Base-by-base conservation (phyloP, 2,329 filamentous ascomycete species). In the Penicillium sp. region DNA sequence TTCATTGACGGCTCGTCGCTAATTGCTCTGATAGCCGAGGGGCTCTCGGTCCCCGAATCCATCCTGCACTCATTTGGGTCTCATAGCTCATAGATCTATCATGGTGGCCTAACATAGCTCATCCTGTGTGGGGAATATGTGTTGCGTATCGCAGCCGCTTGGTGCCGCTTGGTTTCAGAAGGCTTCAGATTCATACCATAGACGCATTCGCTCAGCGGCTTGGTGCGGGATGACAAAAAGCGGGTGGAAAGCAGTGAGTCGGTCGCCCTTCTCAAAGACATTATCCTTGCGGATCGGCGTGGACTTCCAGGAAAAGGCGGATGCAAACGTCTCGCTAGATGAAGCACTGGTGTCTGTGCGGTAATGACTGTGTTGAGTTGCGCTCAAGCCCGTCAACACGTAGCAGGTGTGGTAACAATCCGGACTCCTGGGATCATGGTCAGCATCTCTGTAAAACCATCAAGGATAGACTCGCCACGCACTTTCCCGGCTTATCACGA, bases 391-490 rank as follows among this genome's bases (percentile, higher is more conserved):
- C 21, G 88, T 86, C 18, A 97, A 81, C 28, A 92, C 90, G 74
- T 97, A 97, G 75, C 89, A 94, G 42, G 90, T 90, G 74, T 97
- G 93, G 67, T 97, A 96, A 45, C 88, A 86, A 75, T 97, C 93
- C 4, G 91, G 86, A 55, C 80, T 79, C 64, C 88, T 91, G 62
- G 36, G 52, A 41, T 53, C 36, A 54, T 29, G 21, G 56, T 69
- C 52, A 69, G 64, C 49, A 46, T 54, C 38, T 54, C 42, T 49
- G 16, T 46, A 49, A 16, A 42, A 6, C 1, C 23, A 28, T 16
- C 3, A 4, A 13, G 41, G 23, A 26, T 42, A 4, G 21, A 16
- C 12, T 1, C 8, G 23, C 4, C 53, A 80, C 87, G 75, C 79
- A 91, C 85, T 91, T 91, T 71, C 88, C 87, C 13, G 94, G 94